Conservation (phyloP, 1,284 basidiomycete genomes). For the Marasmius fiardii region DNA sequence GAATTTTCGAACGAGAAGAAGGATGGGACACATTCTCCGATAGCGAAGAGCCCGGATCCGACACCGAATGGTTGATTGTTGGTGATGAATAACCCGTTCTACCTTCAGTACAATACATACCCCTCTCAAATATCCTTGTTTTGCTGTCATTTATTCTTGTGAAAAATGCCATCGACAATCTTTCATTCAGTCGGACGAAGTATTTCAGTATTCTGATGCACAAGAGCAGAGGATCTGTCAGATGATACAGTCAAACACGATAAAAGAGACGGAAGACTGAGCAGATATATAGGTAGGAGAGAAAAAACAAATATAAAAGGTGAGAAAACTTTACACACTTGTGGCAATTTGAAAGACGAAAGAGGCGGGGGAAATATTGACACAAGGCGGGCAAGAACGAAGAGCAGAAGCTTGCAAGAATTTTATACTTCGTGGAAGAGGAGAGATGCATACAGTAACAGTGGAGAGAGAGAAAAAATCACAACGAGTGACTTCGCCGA, state of each 20-base stretch:
- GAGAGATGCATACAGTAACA: background rate
- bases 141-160: background rate
- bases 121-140: background rate
- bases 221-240: background rate
- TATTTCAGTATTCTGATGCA: too few species aligned
- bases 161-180: background rate
- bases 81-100: slow-evolving; percentile 33
- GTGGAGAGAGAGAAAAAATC: background rate
- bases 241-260: slow-evolving; percentile 11
- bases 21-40: slow-evolving; percentile 71
- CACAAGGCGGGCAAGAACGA: background rate
- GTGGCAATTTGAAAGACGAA: background rate
- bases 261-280: slow-evolving; percentile 16
- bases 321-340: slow-evolving; percentile 2
- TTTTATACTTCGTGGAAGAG: background rate
- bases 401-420: background rate
- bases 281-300: slow-evolving; percentile 8
- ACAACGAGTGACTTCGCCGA: background rate
- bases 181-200: too few species aligned
- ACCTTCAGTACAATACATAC: background rate
- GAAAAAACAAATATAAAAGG: slow-evolving; percentile 3
- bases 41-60: slow-evolving; percentile 67
- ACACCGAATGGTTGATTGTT: slow-evolving; percentile 84
- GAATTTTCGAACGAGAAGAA: slow-evolving; percentile 49
- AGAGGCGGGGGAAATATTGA: background rate